These are phyloP conservation scores for Aspergillus hortae DNA, from an alignment of 2,329 filamentous ascomycete genomes.

Conservation along the genomic window DNA sequence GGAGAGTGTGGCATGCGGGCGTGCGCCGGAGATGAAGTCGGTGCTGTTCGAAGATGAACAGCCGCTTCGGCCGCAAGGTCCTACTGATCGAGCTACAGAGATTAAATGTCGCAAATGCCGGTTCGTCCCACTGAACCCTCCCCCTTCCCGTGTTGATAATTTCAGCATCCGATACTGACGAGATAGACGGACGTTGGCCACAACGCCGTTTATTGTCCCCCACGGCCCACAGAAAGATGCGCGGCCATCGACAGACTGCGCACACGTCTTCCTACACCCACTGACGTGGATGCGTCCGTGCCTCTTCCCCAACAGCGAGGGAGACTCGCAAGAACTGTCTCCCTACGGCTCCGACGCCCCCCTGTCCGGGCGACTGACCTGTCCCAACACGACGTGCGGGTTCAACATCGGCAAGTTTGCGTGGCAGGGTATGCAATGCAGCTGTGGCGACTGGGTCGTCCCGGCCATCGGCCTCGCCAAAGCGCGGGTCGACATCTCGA, in stretches of 20 bases:
- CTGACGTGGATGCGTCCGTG: slow-evolving; percentile 90
- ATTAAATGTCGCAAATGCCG: slow-evolving; percentile 91
- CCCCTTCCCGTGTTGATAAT: slow-evolving; percentile 3
- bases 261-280: slow-evolving; percentile 87
- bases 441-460: slow-evolving; percentile 84
- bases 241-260: slow-evolving; percentile 52
- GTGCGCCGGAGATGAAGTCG: slow-evolving; percentile 70
- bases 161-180: slow-evolving; percentile 5
- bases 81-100: slow-evolving; percentile 44
- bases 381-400: slow-evolving; percentile 73
- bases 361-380: slow-evolving; percentile 79
- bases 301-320: slow-evolving; percentile 47
- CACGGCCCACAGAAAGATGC: slow-evolving; percentile 47
- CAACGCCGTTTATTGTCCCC: slow-evolving; percentile 63
- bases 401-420: slow-evolving; percentile 88
- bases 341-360: slow-evolving; percentile 54
- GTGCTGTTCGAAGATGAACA: slow-evolving; percentile 69
- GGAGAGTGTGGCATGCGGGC: slow-evolving; percentile 66
- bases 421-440: slow-evolving; percentile 94
- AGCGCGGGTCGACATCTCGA: slow-evolving; percentile 74
- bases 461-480: slow-evolving; percentile 85
- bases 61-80: slow-evolving; percentile 18
- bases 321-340: slow-evolving; percentile 11
- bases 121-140: slow-evolving; percentile 41
- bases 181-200: slow-evolving; percentile 57